Conservation (phyloP, 2,329 filamentous ascomycete species). For the Neofusicoccum cordaticola region DNA sequence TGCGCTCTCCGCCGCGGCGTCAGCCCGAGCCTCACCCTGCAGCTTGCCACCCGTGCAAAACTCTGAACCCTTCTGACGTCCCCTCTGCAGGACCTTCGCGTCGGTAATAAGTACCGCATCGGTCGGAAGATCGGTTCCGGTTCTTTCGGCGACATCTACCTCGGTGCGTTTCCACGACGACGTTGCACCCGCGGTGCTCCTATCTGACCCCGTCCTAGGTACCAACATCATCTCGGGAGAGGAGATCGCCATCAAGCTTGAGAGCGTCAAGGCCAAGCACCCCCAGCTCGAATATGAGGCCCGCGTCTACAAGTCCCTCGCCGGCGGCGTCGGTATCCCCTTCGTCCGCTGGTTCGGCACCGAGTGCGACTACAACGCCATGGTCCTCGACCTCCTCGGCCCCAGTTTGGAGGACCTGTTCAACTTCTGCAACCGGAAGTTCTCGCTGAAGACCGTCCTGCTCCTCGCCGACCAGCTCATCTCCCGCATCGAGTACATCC, state of each 20-base stretch:
- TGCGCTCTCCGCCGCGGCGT: neutral
- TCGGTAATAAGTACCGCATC: constrained; percentile 99
- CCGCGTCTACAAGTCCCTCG: constrained; percentile 83
- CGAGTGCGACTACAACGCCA: constrained; percentile 99
- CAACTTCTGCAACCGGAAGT: constrained; percentile 99
- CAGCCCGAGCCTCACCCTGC: constrained; percentile 18
- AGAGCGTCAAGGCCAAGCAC: constrained; percentile 99
- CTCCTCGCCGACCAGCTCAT: constrained; percentile 97
- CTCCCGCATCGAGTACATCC: constrained; percentile 98
- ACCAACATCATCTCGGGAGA: constrained; percentile 99
- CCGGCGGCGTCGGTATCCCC: constrained; percentile 94
- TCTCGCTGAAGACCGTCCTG: constrained; percentile 96
- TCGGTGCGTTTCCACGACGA: constrained; percentile 52
- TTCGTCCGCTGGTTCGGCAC: constrained; percentile 99
- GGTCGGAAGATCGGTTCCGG: constrained; percentile 98
- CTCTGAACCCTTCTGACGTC: neutral
- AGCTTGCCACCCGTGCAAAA: constrained; percentile 20
- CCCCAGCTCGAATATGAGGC: constrained; percentile 98
- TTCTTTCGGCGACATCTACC: constrained; percentile 97
- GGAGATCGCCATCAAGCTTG: constrained; percentile 99
- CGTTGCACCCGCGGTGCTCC: neutral
- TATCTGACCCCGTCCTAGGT: constrained; percentile 49
- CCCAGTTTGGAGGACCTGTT: constrained; percentile 96
- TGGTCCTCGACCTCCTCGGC: constrained; percentile 96
- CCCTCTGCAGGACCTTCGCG: constrained; percentile 78